Percentiles rank a stretch among this genome's conserved stretches.
These are phyloP conservation scores for Aethionema arabicum DNA, from an alignment of 345 rosid genomes.

Conservation along the genomic window DNA sequence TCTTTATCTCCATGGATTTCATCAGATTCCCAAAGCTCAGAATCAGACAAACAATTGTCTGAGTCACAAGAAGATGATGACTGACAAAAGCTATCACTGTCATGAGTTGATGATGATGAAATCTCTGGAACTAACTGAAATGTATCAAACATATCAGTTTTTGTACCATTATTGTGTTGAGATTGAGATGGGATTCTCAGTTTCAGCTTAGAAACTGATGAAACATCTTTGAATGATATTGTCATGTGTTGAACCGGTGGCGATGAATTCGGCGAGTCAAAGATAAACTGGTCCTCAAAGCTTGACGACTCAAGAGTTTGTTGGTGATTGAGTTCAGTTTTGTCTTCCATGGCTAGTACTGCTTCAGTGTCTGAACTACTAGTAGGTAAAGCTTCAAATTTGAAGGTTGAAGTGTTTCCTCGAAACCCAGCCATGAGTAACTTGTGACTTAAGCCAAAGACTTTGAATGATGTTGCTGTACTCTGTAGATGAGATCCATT, in stretches of 20 bases:
- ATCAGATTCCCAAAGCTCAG: slow-evolving; percentile 89
- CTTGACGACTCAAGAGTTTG: slow-evolving; percentile 38
- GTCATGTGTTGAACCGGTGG: slow-evolving; percentile 90
- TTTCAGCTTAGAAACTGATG: slow-evolving; percentile 59
- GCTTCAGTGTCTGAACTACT: slow-evolving; percentile 33
- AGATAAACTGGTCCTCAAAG: slow-evolving; percentile 28
- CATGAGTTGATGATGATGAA: slow-evolving; percentile 34
- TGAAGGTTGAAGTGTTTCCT: slow-evolving; percentile 51
- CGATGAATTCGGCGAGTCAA: slow-evolving; percentile 64
- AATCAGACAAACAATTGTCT: slow-evolving; percentile 72
- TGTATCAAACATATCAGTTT: slow-evolving; percentile 61
- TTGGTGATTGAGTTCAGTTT: slow-evolving; percentile 25
- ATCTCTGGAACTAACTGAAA: slow-evolving; percentile 84
- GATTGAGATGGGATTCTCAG: slow-evolving; percentile 65
- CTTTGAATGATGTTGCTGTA: slow-evolving; percentile 45
- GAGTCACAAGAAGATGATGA: slow-evolving; percentile 76
- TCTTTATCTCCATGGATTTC: slow-evolving; percentile 47
- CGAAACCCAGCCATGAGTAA: slow-evolving; percentile 65
- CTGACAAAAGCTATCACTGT: slow-evolving; percentile 70
- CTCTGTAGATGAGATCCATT: slow-evolving; percentile 24
- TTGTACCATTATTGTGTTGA: slow-evolving; percentile 20
- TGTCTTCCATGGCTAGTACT: slow-evolving; percentile 37
- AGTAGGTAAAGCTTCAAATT: slow-evolving; percentile 43
- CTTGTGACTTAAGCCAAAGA: slow-evolving; percentile 66
- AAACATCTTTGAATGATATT: slow-evolving; percentile 70